Base-by-base conservation (phyloP, 257 asterid genomes). In the Salvia rosmarinus region DNA sequence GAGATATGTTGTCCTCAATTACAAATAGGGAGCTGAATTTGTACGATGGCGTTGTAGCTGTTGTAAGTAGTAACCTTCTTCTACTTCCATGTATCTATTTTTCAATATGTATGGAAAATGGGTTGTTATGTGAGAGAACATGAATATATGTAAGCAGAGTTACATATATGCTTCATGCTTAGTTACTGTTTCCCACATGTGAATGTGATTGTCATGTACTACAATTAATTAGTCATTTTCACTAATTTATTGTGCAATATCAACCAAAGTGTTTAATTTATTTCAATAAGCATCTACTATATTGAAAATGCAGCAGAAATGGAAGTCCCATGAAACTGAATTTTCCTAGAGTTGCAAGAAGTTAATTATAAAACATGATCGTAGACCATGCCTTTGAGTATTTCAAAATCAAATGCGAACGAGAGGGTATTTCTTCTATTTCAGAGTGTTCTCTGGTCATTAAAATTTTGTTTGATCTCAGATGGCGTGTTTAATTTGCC, bases 31-130 rank as follows among this genome's bases (percentile, higher is more conserved):
- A 91, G 82, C 96, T 95, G 69, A 64, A 72, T 74, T 78, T 75
- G 72, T 95, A 85, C 77, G 96, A 95, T 79, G 99, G 99, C 11
- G 96, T 88, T 42, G 57, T 95, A 73, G 90, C 96, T 63, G 96
- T 95, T 79, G 99, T 95, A 85, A 94, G 99, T 84, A 67, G 50
- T 65, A 76, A 34, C n/a, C 46, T 49, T 70, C 23, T 47, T 74
- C 73, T 12, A 17, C 57, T 32, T 67, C 60, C 42, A 42, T 70
- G 76, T 56, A 16, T 68, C 59, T 59, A 11, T 17, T 30, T 61
- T 42, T 68, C 49, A 14, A 35, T 61, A 43, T 78, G 64, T 50
- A 44, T 50, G 64, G 25, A 55, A 34, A 19, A 60, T 14, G 50
- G 64, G 46, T 71, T 47, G 7, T 51, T 32, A 58, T 25, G 40